These are phyloP conservation scores for Bonia amplexicaulis DNA, from an alignment of 176 grass and related monocot species.

Conservation along the genomic window DNA sequence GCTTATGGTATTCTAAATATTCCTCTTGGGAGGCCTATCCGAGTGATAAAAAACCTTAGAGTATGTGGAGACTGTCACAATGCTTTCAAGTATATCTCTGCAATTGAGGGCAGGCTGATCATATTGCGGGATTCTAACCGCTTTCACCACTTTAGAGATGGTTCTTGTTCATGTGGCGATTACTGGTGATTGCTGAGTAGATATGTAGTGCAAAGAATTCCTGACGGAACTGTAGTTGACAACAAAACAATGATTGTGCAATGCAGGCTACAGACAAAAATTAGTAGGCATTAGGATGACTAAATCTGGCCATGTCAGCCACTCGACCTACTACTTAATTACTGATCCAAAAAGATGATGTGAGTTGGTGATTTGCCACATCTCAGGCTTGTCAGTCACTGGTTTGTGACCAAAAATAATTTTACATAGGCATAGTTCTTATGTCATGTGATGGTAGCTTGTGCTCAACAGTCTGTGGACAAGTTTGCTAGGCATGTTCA, in stretches of 20 bases:
- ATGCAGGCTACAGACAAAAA: not conserved
- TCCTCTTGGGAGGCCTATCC: conserved; percentile 67
- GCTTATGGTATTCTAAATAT: conserved; percentile 91
- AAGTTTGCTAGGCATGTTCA: not conserved
- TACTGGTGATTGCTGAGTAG: conserved; percentile 58
- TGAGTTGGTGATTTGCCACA: not conserved
- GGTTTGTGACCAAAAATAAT: not conserved
- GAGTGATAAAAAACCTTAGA: conserved; percentile 84
- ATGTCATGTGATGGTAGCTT: not conserved
- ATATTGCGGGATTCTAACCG: conserved; percentile 89
- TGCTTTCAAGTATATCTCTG: conserved; percentile 80
- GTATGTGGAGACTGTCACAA: conserved; percentile 85
- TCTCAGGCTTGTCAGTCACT: not conserved
- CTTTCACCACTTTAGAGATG: conserved; percentile 88
- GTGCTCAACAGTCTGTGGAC: not conserved
- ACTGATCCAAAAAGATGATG: not conserved
- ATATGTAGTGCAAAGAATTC: conserved; percentile 7
- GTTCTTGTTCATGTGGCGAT: conserved; percentile 91
- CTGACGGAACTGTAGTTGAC: not conserved
- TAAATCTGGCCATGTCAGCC: not conserved
- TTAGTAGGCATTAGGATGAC: not conserved
- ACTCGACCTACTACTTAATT: not conserved
- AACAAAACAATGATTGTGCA: not conserved
- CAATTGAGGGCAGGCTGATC: conserved; percentile 76
- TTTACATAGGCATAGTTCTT: not conserved